phyloP scores from a whole-genome alignment of 2,329 filamentous ascomycete genomes.

The Colletotrichum neosansevieriae region DNA sequence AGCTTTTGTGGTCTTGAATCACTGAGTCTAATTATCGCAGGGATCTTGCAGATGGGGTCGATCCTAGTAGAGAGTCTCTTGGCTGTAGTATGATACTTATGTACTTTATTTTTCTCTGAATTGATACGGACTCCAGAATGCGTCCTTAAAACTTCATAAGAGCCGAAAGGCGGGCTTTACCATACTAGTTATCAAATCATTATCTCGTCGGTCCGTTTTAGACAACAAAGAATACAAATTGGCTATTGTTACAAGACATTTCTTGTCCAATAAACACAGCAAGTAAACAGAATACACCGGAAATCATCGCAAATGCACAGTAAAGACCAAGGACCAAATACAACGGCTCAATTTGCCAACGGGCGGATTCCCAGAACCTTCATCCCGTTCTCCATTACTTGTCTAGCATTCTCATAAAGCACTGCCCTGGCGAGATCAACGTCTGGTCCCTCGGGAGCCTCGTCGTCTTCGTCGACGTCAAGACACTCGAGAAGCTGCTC shows the following conservation, averaged over 20 bases:
- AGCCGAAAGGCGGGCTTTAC: neutral
- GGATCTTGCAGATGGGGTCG: no score
- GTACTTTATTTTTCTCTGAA: no score
- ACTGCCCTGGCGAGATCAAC: slow-evolving; percentile 70
- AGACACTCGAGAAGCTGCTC: slow-evolving; percentile 26
- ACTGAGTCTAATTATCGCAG: no score
- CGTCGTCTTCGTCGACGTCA: slow-evolving; percentile 27
- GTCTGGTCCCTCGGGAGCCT: slow-evolving; percentile 54
- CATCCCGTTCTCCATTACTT: slow-evolving; percentile 76
- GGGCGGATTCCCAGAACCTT: slow-evolving; percentile 62
- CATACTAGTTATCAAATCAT: slow-evolving; percentile 20
- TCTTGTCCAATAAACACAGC: neutral
- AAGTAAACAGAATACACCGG: neutral
- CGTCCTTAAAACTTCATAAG: neutral
- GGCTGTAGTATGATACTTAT: no score
- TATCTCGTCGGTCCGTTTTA: neutral
- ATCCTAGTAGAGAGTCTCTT: no score
- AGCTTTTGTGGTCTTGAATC: no score
- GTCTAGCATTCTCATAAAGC: slow-evolving; percentile 71
- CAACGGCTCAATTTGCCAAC: slow-evolving; percentile 4
- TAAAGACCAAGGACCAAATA: no score
- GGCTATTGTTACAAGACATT: neutral
- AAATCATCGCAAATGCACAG: neutral
- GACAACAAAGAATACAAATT: neutral
- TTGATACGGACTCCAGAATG: no score